A percentile compares a stretch with the other conserved stretches of the same genome.
Conservation (phyloP, 1,139 yeast genomes). For the Magnusiomyces suaveolens region DNA sequence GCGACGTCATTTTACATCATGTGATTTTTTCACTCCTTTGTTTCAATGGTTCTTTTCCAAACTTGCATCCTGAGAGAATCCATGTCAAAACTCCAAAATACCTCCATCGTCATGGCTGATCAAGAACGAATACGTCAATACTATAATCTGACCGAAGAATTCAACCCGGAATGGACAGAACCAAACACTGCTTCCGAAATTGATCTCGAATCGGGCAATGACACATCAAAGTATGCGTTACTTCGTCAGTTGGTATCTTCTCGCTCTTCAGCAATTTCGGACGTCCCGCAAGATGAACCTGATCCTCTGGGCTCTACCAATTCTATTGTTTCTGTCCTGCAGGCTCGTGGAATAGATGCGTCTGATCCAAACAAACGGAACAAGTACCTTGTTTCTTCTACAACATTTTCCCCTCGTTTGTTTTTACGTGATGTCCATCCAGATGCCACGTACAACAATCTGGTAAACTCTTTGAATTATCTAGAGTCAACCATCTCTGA, state of each 20-base stretch:
- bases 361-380: slow-evolving; percentile 27
- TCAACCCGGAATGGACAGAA: slow-evolving; percentile 26
- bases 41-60: no score
- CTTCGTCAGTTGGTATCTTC: slow-evolving; percentile 22
- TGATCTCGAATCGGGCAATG: slow-evolving; percentile 10
- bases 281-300: slow-evolving; percentile 28
- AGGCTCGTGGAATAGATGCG: slow-evolving; percentile 26
- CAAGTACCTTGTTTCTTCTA: slow-evolving; percentile 59
- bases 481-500: slow-evolving; percentile 54
- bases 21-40: no score
- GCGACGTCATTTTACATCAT: no score
- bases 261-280: slow-evolving; percentile 16
- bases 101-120: slow-evolving; percentile 7
- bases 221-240: slow-evolving; percentile 19
- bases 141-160: slow-evolving; percentile 27
- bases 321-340: slow-evolving; percentile 27
- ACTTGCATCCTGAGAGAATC: no score
- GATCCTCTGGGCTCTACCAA: slow-evolving; percentile 33
- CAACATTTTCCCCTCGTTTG: slow-evolving; percentile 58
- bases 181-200: slow-evolving; percentile 9
- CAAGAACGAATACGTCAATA: slow-evolving; percentile 12
- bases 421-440: slow-evolving; percentile 64
- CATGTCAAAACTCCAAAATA: no score
- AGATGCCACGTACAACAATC: slow-evolving; percentile 56
- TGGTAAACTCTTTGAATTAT: slow-evolving; percentile 45